Base-by-base conservation (phyloP, 2,329 filamentous ascomycete genomes). In the Trichoderma oligosporum region DNA sequence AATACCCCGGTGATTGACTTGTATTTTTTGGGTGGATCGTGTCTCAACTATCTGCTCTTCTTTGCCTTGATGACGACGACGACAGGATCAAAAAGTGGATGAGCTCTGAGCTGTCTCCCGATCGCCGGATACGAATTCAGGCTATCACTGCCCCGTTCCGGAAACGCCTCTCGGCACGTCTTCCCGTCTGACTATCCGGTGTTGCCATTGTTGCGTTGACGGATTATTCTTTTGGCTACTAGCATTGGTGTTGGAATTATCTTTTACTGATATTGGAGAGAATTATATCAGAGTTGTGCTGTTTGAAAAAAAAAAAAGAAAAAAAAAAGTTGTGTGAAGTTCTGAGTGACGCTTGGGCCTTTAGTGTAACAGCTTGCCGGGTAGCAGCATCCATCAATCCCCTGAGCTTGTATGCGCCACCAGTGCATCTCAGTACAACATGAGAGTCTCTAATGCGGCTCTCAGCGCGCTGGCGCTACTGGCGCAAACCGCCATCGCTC, bases 401-500 rank as follows among this genome's bases (percentile, higher is more conserved):
- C n/a, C n/a, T n/a, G n/a, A n/a, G n/a, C n/a, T n/a, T n/a, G n/a
- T n/a, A n/a, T n/a, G n/a, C n/a, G n/a, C n/a, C n/a, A n/a, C n/a
- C n/a, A n/a, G n/a, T n/a, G n/a, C n/a, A 41, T 6, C 14, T 27
- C 41, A 29, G 27, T 25, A 11, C 58, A 48, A 9, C 20, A 53
- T 57, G 53, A 57, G 53, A 48, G 54, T 47, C 20, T 49, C 54
- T 11, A 46, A 39, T 12, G 29, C 45, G 14, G 59, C 61, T 55
- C 44, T 70, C 41, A 59, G 64, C 60, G 59, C 60, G 38, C 58
- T 70, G 53, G 56, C 60, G 25, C 55, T 69, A 42, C 54, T 62
- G 49, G 62, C 62, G 38, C 60, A 64, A 46, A 61, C 61, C 24
- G 68, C 57, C 39, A 42, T 57, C 24, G 65, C 67, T 7, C 67